Base-by-base conservation (phyloP, 169 alveolate species). In the Eimeria praecox region DNA sequence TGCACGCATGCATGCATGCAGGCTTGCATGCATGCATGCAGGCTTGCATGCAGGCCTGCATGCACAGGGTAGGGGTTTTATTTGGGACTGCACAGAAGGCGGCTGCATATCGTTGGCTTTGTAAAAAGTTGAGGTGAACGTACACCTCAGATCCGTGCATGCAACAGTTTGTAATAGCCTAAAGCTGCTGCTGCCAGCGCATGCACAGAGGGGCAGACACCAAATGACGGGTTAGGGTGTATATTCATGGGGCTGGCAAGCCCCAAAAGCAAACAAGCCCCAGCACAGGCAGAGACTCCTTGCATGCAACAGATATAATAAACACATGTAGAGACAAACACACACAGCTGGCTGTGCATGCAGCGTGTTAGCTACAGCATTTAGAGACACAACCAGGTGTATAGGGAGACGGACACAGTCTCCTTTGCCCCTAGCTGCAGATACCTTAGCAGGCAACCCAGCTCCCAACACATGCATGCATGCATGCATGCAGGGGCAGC, bases 11-110 rank as follows among this genome's bases (percentile, higher is more conserved):
- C 85, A 5, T 38, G n/a, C 52, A 20, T 44, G 35, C 56, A 42
- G 38, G 35, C 86, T 40, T 30, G 46, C 9, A 73, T 16, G 35
- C 85, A 73, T 40, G 75, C 75, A 73, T 40, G 85, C 85, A 73
- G 2, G 54, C 83, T 20, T 73, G 54, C 52, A 73, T 16, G 35
- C 52, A n/a, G 22, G 38, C 35, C 22, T 3, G 75, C 40, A 64
- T 64, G 75, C 40, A n/a, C n/a, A n/a, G n/a, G n/a, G n/a, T n/a
- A n/a, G 8, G 35, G 75, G 6, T 9, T 27, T 64, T 22, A 6
- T 66, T n/a, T 66, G 8, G 1, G 42, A 33, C 46, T 66, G 0
- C 27, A 33, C 78, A 33, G 8, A 30, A 24, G 44, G 22, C 5
- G 22, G 14, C 5, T n/a, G 78, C 40, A 5, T 3, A 22, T 6